phyloP scores from a whole-genome alignment of 2,329 filamentous ascomycete genomes.

The Curvularia hawaiiensis region DNA sequence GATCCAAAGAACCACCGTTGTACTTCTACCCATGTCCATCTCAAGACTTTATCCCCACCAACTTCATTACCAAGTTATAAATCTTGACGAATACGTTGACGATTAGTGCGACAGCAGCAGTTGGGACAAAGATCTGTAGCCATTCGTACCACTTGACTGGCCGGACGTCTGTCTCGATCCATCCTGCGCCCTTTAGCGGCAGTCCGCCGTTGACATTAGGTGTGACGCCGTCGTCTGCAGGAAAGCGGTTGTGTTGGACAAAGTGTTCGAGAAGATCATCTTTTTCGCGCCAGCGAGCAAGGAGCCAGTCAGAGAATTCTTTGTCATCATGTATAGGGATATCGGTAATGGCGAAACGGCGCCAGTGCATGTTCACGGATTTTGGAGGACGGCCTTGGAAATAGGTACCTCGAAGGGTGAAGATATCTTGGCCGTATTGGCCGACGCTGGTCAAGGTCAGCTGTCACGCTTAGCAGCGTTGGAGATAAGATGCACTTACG shows the following conservation, averaged over 20 bases:
- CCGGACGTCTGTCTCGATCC: conserved; percentile 55
- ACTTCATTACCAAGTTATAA: conserved; percentile 26
- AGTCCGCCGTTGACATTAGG: conserved; percentile 24
- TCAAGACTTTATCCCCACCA: conserved; percentile 17
- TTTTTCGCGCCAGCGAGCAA: conserved; percentile 87
- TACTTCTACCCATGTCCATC: background rate
- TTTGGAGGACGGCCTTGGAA: conserved; percentile 88
- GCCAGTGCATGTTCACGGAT: conserved; percentile 96
- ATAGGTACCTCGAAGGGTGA: conserved; percentile 84
- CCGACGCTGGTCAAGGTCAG: conserved; percentile 40
- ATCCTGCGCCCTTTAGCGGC: conserved; percentile 45
- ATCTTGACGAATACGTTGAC: conserved; percentile 38
- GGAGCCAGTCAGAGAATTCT: conserved; percentile 80
- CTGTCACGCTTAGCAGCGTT: background rate
- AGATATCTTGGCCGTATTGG: conserved; percentile 83
- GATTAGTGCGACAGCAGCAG: conserved; percentile 44
- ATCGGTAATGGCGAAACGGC: conserved; percentile 77
- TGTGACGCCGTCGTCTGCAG: conserved; percentile 58
- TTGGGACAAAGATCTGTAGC: conserved; percentile 51
- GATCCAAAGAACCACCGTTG: background rate
- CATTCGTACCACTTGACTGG: conserved; percentile 49
- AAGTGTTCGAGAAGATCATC: conserved; percentile 85
- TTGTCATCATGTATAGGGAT: conserved; percentile 78
- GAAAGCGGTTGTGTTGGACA: conserved; percentile 75
- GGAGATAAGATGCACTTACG: conserved; percentile 63